Conservation (phyloP, 1,284 basidiomycete species). For the Dichomitus squalens region DNA sequence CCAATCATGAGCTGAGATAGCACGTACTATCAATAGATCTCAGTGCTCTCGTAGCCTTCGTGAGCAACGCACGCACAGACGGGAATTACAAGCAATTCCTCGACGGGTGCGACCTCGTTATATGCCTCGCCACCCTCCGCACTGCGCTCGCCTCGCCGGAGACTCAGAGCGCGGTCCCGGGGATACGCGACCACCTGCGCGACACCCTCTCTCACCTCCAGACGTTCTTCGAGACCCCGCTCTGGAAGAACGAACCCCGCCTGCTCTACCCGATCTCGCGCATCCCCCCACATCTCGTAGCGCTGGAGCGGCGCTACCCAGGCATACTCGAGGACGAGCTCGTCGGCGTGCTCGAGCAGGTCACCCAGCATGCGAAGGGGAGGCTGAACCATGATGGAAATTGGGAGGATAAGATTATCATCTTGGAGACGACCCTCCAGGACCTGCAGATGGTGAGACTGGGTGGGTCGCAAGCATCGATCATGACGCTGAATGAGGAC, state of each 20-base stretch:
- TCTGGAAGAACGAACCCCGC: slow-evolving; percentile 13
- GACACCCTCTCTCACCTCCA: slow-evolving; percentile 16
- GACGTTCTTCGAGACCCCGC: slow-evolving; percentile 17
- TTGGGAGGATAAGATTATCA: slow-evolving; percentile 23
- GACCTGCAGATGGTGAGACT: slow-evolving; percentile 9
- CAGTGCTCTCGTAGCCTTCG: slow-evolving; percentile 13
- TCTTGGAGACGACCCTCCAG: slow-evolving; percentile 9
- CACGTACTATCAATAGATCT: slow-evolving; percentile 1
- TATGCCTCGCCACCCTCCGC: slow-evolving; percentile 18
- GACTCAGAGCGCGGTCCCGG: neutral
- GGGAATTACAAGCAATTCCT: slow-evolving; percentile 17
- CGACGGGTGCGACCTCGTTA: slow-evolving; percentile 22
- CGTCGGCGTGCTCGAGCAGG: slow-evolving; percentile 12
- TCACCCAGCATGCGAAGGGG: slow-evolving; percentile 11
- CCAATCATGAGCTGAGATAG: neutral
- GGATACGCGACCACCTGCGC: slow-evolving; percentile 5
- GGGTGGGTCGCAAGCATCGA: neutral
- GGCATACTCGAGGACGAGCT: slow-evolving; percentile 9
- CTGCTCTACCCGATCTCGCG: slow-evolving; percentile 20
- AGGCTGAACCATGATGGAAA: slow-evolving; percentile 15
- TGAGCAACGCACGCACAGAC: slow-evolving; percentile 7
- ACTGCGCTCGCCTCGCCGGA: neutral
- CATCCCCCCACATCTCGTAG: slow-evolving; percentile 18
- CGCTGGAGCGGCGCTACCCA: slow-evolving; percentile 13
- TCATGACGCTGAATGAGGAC: neutral